A percentile compares a stretch with the other conserved stretches of the same genome.
Conservation (phyloP, 768 basidiomycete genomes). For the Tricholoma sp. region DNA sequence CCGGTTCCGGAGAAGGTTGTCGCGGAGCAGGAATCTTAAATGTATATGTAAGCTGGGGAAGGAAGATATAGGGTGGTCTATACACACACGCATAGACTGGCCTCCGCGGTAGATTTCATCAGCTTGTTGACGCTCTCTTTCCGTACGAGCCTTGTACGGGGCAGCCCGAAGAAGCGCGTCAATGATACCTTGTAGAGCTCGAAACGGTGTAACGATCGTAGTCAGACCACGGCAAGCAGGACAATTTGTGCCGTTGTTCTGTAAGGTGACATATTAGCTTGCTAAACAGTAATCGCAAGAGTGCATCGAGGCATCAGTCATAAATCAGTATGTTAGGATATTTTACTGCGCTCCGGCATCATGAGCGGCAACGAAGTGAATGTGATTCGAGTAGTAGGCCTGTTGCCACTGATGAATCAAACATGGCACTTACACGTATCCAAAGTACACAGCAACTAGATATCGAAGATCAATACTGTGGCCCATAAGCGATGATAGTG, state of each 20-base stretch:
- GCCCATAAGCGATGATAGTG: background rate
- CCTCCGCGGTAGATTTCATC: conserved; percentile 74
- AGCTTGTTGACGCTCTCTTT: conserved; percentile 72
- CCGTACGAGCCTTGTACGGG: conserved; percentile 62
- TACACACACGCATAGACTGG: conserved; percentile 52
- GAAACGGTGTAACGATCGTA: conserved; percentile 64
- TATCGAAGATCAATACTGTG: conserved; percentile 1
- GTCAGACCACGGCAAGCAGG: conserved; percentile 76
- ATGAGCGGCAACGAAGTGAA: background rate
- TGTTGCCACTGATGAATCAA: conserved; percentile 4
- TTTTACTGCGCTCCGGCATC: background rate
- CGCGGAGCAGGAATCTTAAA: conserved; percentile 71
- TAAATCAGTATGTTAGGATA: background rate
- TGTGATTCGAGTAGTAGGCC: too few relatives aligned
- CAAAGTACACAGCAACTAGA: conserved; percentile 75
- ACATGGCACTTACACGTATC: conserved; percentile 63
- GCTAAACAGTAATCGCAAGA: background rate
- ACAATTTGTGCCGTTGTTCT: conserved; percentile 86
- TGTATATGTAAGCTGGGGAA: conserved; percentile 7
- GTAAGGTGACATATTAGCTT: conserved; percentile 14
- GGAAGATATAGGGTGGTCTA: conserved; percentile 5
- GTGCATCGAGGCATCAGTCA: background rate
- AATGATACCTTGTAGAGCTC: conserved; percentile 66
- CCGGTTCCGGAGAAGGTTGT: conserved; percentile 74
- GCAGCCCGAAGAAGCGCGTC: conserved; percentile 68